Evolutionary conservation across 2,329 filamentous ascomycete genomes (phyloP), one percentile per base, ranked within the genome.

Genomic region (Fusarium neocosmosporiellum): DNA sequence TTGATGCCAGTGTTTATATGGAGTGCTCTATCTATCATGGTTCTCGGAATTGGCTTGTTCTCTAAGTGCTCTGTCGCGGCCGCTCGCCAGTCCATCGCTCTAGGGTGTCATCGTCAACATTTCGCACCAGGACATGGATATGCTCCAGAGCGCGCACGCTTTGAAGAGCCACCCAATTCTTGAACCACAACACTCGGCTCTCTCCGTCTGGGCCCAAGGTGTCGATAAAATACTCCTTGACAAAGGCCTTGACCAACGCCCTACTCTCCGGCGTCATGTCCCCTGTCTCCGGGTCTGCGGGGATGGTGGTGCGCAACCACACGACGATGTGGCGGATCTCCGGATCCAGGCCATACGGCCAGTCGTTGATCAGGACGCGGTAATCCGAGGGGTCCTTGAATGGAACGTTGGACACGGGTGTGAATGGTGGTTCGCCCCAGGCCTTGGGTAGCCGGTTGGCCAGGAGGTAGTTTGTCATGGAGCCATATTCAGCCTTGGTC

Each of bases 151-250:
- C 89, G 76, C 95, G 90, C 46, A 98, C 93, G 76, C 94, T 97
- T 85, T 98, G 97, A 79, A 98, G 84, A 29, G 91, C 90, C 67
- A 90, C 91, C 95, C 95, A 98, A 77, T 98, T 98, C 87, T 96
- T 97, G 84, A 98, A 98, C 94, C 95, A 98, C 69, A 95, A 80
- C 50, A 92, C 89, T 57, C 83, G 84, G 7, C 86, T 82, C 65
- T 83, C 81, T n/a, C 86, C 87, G 5, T 81, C 83, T 0, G 81
- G 80, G 0, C 86, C 87, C 14, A 93, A 83, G 33, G 81, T 83
- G n/a, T 88, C 84, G 36, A 88, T 84, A 79, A 98, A 98, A 18
- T 88, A 92, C 70, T 84, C 86, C 73, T 89, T 82, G 34, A 98
- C 91, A 80, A 94, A 98, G 11, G 86, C 85, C 54, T 90, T 87